Conservation (phyloP, 1,139 yeast species). For the Ogataea hybrid region DNA sequence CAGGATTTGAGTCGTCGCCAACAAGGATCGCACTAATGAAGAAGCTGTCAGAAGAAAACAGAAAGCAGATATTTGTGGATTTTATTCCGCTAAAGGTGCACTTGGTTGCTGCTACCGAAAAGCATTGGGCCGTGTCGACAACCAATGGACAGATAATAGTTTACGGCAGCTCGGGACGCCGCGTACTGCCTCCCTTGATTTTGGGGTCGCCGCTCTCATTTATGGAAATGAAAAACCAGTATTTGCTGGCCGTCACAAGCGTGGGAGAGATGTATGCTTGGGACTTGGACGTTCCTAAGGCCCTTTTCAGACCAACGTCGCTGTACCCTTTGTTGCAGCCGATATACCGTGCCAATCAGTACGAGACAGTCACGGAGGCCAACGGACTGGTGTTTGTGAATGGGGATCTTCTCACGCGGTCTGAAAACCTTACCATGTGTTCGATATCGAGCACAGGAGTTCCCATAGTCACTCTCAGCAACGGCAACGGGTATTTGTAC, state of each 20-base stretch:
- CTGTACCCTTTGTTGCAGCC: conserved; percentile 62
- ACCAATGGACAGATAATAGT: conserved; percentile 50
- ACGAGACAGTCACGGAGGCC: conserved; percentile 20
- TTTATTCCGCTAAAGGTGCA: conserved; percentile 50
- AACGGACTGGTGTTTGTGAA: conserved; percentile 37
- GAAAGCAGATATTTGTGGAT: conserved; percentile 50
- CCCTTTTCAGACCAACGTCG: conserved; percentile 50
- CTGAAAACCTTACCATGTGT: conserved; percentile 84
- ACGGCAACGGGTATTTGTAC: conserved; percentile 86
- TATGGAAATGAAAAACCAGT: conserved; percentile 48
- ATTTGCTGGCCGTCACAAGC: conserved; percentile 71
- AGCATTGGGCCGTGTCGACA: conserved; percentile 51
- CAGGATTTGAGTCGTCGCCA: conserved; percentile 54
- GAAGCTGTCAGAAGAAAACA: conserved; percentile 24
- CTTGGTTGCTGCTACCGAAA: conserved; percentile 40
- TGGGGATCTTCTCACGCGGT: conserved; percentile 71
- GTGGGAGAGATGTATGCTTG: conserved; percentile 83
- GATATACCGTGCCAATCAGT: conserved; percentile 27
- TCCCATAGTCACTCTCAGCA: conserved; percentile 76
- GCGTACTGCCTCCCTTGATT: conserved; percentile 49
- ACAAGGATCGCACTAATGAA: conserved; percentile 42
- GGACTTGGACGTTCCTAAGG: conserved; percentile 53
- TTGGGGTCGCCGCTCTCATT: conserved; percentile 55
- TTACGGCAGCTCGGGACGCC: conserved; percentile 48
- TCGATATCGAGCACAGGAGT: conserved; percentile 73